Evolutionary conservation across 805 yeast genomes (phyloP).

Genomic region (Komagataella mondaviorum): DNA sequence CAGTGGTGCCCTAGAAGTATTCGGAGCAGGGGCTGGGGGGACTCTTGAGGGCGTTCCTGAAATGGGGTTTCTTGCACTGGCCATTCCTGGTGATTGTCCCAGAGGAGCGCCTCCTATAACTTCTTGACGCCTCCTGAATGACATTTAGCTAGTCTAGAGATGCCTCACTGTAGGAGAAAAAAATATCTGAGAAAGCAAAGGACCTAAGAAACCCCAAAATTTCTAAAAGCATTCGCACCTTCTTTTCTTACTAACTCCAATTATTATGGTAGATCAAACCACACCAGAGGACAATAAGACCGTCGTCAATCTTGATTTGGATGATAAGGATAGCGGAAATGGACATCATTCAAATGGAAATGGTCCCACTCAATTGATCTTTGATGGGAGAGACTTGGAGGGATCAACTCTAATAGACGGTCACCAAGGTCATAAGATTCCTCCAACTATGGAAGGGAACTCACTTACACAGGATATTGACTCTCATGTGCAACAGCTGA

Average conservation of each 20-base stretch:
- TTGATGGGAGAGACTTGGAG: not conserved
- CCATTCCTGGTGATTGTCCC: not conserved
- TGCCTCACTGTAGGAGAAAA: not conserved
- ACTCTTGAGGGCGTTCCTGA: not conserved
- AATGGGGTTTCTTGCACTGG: not conserved
- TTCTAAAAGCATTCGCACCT: not conserved
- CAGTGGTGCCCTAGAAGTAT: not conserved
- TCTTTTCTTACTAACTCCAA: not conserved
- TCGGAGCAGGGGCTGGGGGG: not conserved
- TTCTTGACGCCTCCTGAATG: not conserved
- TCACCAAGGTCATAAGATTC: not conserved
- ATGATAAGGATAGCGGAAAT: not conserved
- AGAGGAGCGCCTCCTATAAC: not conserved
- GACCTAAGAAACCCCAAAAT: not conserved
- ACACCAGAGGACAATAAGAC: not conserved
- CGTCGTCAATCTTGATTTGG: not conserved
- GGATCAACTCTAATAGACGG: conserved; percentile 3
- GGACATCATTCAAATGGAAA: not conserved
- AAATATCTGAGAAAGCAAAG: not conserved
- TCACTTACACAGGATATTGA: conserved; percentile 7
- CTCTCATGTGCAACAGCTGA: conserved; percentile 57
- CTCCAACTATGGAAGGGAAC: not conserved
- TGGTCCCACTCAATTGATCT: not conserved
- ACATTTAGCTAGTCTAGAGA: not conserved
- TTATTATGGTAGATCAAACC: not conserved